phyloP scores from a whole-genome alignment of 1,139 yeast species.

The Scheffersomyces cryptocercus region DNA sequence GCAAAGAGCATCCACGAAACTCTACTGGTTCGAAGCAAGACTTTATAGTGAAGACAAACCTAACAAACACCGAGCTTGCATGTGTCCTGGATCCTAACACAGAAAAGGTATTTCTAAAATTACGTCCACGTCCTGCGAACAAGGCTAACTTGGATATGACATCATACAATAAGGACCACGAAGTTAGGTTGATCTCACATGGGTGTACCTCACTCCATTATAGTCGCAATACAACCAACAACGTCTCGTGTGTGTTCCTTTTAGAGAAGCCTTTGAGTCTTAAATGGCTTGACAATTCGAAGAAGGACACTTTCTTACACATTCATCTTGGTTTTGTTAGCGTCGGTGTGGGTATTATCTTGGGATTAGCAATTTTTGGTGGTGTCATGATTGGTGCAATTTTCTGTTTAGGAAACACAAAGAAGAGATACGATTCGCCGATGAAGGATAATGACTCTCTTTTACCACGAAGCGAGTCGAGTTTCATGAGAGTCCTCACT shows the following conservation, averaged over 20 bases:
- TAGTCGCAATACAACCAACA: slow-evolving; percentile 11
- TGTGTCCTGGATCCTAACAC: slow-evolving; percentile 50
- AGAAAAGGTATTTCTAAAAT: slow-evolving; percentile 32
- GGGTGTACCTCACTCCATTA: slow-evolving; percentile 60
- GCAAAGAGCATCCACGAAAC: slow-evolving; percentile 5
- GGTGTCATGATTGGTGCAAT: slow-evolving; percentile 29
- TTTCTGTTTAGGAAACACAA: slow-evolving; percentile 26
- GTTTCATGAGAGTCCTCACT: slow-evolving; percentile 41
- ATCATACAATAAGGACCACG: slow-evolving; percentile 60
- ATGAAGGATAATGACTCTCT: slow-evolving; percentile 4
- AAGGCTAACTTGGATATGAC: slow-evolving; percentile 13
- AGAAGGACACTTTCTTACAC: slow-evolving; percentile 43
- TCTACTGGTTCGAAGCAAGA: slow-evolving; percentile 2
- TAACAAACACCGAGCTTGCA: slow-evolving; percentile 37
- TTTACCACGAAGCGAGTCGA: slow-evolving; percentile 20
- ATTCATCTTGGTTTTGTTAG: slow-evolving; percentile 67
- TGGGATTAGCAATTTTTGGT: slow-evolving; percentile 53
- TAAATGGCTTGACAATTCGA: slow-evolving; percentile 52
- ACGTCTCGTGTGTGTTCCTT: slow-evolving; percentile 61
- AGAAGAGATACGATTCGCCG: slow-evolving; percentile 7
- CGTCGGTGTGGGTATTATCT: slow-evolving; percentile 61
- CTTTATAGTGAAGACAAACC: slow-evolving; percentile 27
- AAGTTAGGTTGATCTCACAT: slow-evolving; percentile 61
- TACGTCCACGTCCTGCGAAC: slow-evolving; percentile 6
- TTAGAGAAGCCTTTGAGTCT: slow-evolving; percentile 63